These are phyloP conservation scores for Begonia peltatifolia DNA, from an alignment of 306 rosid species.

Conservation along the genomic window DNA sequence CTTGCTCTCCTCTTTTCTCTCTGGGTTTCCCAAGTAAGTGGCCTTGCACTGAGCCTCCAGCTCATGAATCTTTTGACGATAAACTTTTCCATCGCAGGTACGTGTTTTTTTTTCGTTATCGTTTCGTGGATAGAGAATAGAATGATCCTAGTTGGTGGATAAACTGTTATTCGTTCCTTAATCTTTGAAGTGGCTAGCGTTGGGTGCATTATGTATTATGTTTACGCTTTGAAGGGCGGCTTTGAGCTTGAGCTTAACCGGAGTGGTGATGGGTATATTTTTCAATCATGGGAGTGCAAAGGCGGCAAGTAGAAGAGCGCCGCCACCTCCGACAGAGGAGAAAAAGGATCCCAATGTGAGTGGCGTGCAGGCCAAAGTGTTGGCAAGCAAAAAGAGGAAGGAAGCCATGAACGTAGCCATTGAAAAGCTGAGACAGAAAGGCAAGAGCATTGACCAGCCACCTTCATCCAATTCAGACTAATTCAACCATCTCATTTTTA, in stretches of 20 bases:
- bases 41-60: conserved; percentile 8
- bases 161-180: background rate
- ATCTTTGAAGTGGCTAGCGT: background rate
- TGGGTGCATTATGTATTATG: background rate
- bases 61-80: conserved; percentile 1
- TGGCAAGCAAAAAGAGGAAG: conserved; percentile 87
- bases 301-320: conserved; percentile 61
- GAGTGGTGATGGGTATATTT: conserved; percentile 24
- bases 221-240: conserved; percentile 19
- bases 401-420: conserved; percentile 58
- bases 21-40: conserved; percentile 9
- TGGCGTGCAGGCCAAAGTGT: conserved; percentile 66
- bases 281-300: conserved; percentile 24
- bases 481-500: no score
- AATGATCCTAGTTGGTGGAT: background rate
- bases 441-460: conserved; percentile 22
- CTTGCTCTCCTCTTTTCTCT: background rate
- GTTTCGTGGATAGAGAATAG: background rate
- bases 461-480: background rate
- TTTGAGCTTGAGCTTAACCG: conserved; percentile 32
- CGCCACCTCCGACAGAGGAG: conserved; percentile 52
- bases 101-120: background rate
- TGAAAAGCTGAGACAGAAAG: conserved; percentile 49
- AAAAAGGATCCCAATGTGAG: conserved; percentile 71
- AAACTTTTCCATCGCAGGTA: conserved; percentile 18